These are phyloP conservation scores for Aspergillus sp. DNA, from an alignment of 2,329 filamentous ascomycete genomes.

Conservation along the genomic window DNA sequence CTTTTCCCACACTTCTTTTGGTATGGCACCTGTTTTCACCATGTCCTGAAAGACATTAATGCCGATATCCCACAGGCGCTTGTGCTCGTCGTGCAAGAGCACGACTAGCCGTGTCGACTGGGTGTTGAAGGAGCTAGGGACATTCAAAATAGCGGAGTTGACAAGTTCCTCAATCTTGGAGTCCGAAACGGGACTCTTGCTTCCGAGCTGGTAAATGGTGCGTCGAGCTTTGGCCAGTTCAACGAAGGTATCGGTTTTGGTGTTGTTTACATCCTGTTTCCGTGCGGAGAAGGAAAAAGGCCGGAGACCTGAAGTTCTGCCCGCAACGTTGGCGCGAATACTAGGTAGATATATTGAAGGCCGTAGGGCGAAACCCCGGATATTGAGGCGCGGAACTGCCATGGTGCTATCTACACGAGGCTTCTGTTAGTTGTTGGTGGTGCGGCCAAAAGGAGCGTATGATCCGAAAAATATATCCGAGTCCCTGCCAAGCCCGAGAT, in stretches of 20 bases:
- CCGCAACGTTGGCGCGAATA: conserved; percentile 18
- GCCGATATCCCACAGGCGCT: conserved; percentile 80
- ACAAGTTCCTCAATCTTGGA: conserved; percentile 38
- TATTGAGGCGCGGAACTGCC: background rate
- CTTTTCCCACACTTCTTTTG: conserved; percentile 57
- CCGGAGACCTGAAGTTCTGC: conserved; percentile 21
- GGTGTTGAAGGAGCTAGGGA: conserved; percentile 84
- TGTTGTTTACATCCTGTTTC: background rate
- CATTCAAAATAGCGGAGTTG: conserved; percentile 59
- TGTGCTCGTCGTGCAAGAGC: conserved; percentile 78
- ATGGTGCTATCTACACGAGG: background rate
- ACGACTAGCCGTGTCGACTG: conserved; percentile 78
- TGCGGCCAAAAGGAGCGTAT: background rate
- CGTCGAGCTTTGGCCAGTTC: conserved; percentile 35
- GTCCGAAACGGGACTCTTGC: conserved; percentile 35
- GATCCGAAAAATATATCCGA: background rate
- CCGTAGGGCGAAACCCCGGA: background rate
- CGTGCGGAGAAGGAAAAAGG: conserved; percentile 15
- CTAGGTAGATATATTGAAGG: background rate
- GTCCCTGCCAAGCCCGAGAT: background rate
- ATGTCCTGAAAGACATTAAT: conserved; percentile 65
- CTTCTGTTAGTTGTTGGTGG: background rate
- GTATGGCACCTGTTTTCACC: conserved; percentile 55
- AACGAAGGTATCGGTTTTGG: conserved; percentile 25
- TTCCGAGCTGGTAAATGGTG: conserved; percentile 38